Conservation (phyloP, 768 basidiomycete genomes). For the Polyporus arcularius region DNA sequence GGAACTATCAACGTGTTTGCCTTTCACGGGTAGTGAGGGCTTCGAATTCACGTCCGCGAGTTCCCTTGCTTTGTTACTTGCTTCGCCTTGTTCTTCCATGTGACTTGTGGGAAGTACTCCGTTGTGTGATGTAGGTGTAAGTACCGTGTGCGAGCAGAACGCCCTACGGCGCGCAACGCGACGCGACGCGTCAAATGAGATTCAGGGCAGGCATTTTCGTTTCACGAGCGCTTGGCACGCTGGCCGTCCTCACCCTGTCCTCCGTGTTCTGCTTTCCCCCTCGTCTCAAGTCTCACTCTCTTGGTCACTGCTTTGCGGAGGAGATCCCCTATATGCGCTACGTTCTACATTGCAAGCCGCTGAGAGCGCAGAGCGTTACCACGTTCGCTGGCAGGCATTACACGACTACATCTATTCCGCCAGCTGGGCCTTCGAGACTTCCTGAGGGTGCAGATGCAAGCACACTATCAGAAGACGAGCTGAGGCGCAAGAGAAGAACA, state of each 20-base stretch:
- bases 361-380: background rate
- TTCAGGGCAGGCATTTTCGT: slow-evolving; percentile 22
- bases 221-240: background rate
- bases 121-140: too few relatives aligned
- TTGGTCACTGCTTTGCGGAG: background rate
- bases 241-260: background rate
- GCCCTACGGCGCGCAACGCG: slow-evolving; percentile 1
- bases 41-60: too few relatives aligned
- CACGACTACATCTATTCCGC: slow-evolving; percentile 2
- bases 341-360: background rate
- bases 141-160: too few relatives aligned
- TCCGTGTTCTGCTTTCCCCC: background rate
- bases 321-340: background rate
- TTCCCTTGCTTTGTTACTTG: too few relatives aligned
- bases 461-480: slow-evolving; percentile 14
- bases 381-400: background rate
- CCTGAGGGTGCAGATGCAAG: background rate
- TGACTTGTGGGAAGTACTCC: too few relatives aligned
- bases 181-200: slow-evolving; percentile 19
- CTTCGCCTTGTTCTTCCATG: too few relatives aligned
- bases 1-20: too few relatives aligned
- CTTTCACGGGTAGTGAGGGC: too few relatives aligned
- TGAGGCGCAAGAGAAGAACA: slow-evolving; percentile 52
- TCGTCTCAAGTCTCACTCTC: background rate
- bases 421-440: slow-evolving; percentile 2